These are phyloP conservation scores for Gillenia trifoliata DNA, from an alignment of 306 rosid genomes.

Conservation along the genomic window DNA sequence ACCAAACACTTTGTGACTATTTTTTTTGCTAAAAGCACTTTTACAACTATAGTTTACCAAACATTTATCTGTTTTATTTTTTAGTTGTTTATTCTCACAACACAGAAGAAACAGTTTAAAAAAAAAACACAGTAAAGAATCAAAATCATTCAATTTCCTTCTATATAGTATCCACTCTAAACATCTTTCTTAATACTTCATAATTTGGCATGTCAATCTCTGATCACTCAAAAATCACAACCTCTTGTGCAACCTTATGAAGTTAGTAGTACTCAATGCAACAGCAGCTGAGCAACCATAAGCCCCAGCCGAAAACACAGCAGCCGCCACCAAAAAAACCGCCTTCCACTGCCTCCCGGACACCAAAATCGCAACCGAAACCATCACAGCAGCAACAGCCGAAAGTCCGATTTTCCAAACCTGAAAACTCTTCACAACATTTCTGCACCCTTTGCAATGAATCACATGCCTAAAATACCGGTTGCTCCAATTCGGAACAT, in stretches of 20 bases:
- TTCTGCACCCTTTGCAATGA: slow-evolving; percentile 76
- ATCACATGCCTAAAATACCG: slow-evolving; percentile 81
- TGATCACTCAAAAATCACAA: slow-evolving; percentile 29
- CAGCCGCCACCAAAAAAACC: slow-evolving; percentile 48
- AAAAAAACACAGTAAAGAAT: too few species aligned
- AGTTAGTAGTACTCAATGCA: slow-evolving; percentile 72
- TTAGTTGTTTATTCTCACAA: too few species aligned
- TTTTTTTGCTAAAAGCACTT: too few species aligned
- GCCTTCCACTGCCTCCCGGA: slow-evolving; percentile 72
- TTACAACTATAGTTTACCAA: too few species aligned
- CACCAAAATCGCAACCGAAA: slow-evolving; percentile 51
- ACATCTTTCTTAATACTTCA: too few species aligned
- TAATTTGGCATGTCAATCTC: too few species aligned
- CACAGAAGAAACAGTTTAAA: too few species aligned
- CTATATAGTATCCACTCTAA: too few species aligned
- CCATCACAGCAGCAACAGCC: slow-evolving; percentile 34
- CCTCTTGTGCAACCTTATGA: slow-evolving; percentile 74
- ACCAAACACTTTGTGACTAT: too few species aligned
- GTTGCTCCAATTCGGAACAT: slow-evolving; percentile 76
- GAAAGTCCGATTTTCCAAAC: slow-evolving; percentile 60
- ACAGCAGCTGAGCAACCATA: slow-evolving; percentile 66
- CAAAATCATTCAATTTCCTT: too few species aligned
- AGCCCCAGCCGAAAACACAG: slow-evolving; percentile 52
- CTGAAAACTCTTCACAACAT: slow-evolving; percentile 59
- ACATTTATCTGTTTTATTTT: too few species aligned